A percentile compares a stretch with the other conserved stretches of the same genome.
These are phyloP conservation scores for Protomyces gravidus DNA, from an alignment of 1,139 yeast genomes.

Conservation along the genomic window DNA sequence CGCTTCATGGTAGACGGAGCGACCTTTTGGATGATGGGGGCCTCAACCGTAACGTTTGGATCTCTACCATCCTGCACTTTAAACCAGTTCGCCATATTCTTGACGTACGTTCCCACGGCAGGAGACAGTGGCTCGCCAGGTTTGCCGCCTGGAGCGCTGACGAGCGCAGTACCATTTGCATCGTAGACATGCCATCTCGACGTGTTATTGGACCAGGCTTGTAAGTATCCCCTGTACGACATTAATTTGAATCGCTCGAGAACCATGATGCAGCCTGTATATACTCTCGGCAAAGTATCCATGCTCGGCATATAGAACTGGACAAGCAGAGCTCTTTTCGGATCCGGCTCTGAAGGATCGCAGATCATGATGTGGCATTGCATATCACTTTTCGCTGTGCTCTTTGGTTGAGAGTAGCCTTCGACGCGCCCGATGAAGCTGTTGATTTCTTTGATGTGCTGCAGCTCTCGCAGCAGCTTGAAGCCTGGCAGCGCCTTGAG, in stretches of 20 bases:
- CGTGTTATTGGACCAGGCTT: slow-evolving; percentile 18
- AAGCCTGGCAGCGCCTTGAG: background rate
- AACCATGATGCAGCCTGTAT: slow-evolving; percentile 18
- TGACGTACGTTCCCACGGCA: slow-evolving; percentile 9
- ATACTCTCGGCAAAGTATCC: slow-evolving; percentile 16
- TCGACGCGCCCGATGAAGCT: slow-evolving; percentile 2
- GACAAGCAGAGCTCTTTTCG: slow-evolving; percentile 11
- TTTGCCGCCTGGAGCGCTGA: background rate
- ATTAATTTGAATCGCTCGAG: slow-evolving; percentile 18
- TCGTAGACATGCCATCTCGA: slow-evolving; percentile 25
- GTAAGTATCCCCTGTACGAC: slow-evolving; percentile 9
- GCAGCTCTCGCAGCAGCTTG: background rate
- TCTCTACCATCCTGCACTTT: slow-evolving; percentile 21
- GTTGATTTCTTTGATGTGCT: background rate
- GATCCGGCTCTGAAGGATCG: slow-evolving; percentile 18
- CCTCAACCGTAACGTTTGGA: background rate
- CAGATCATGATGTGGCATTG: slow-evolving; percentile 14
- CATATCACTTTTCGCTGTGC: slow-evolving; percentile 11
- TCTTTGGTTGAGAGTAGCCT: slow-evolving; percentile 7
- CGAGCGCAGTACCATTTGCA: slow-evolving; percentile 11
- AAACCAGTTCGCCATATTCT: slow-evolving; percentile 27
- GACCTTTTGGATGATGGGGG: background rate
- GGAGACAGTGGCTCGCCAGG: background rate
- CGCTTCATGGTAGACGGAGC: background rate
- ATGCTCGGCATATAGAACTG: slow-evolving; percentile 24